Evolutionary conservation across 169 alveolate species (phyloP).

Genomic region (Neospora caninum): DNA sequence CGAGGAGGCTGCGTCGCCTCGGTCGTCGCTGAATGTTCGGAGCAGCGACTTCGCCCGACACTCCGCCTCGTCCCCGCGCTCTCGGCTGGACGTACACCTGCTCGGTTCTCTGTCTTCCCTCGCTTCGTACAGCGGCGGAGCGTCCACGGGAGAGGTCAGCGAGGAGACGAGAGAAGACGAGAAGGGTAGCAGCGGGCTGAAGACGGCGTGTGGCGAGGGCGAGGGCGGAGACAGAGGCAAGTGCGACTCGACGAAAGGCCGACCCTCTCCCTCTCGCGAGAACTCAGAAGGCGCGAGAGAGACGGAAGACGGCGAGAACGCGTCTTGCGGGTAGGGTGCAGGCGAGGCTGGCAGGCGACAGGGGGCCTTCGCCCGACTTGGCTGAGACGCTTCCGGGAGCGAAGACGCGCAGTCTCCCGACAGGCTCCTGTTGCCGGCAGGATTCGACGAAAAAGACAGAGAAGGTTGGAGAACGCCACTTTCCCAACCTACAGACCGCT

Average conservation of each 20-base stretch:
- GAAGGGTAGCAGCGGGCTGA: background rate
- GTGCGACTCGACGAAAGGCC: background rate
- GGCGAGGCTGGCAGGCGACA: too few relatives aligned
- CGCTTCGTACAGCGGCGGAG: background rate
- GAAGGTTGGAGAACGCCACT: background rate
- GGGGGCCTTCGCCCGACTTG: too few relatives aligned
- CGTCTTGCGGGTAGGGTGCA: too few relatives aligned
- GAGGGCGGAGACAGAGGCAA: background rate
- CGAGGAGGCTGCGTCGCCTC: too few relatives aligned
- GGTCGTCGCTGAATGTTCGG: too few relatives aligned
- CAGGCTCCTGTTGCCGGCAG: background rate
- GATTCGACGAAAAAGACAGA: background rate
- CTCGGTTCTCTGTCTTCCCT: background rate
- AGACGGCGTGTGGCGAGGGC: background rate
- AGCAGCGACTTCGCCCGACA: too few relatives aligned
- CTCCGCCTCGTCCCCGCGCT: constrained; percentile 12
- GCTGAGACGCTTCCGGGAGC: too few relatives aligned
- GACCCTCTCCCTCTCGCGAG: too few relatives aligned
- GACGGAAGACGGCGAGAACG: too few relatives aligned
- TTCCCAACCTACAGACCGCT: background rate
- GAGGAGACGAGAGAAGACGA: background rate
- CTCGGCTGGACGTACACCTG: constrained; percentile 11
- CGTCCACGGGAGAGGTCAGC: background rate
- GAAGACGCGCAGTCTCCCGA: background rate
- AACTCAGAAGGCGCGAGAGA: too few relatives aligned